Conservation (phyloP, 163 green algal genomes). For the Chlorella variabilis region DNA sequence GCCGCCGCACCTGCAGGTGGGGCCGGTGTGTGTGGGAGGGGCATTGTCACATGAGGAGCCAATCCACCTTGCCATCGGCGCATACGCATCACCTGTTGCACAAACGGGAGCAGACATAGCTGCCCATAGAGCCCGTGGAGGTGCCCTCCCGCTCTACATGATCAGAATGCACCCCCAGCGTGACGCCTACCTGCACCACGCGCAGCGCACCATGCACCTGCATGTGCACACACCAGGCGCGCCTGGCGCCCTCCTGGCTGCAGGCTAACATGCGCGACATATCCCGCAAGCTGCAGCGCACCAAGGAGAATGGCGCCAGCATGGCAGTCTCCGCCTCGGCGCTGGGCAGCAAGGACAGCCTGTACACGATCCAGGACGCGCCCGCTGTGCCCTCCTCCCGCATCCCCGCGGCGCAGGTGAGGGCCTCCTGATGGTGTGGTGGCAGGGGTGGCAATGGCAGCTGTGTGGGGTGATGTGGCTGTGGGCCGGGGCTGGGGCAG, state of each 20-base stretch:
- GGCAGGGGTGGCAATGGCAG: background rate
- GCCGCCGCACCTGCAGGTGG: constrained; percentile 35
- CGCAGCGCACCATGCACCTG: no score
- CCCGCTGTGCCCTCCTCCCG: constrained; percentile 32
- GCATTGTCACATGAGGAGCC: no score
- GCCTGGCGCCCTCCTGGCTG: background rate
- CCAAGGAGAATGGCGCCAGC: constrained; percentile 23
- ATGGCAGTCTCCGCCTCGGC: constrained; percentile 14
- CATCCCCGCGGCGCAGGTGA: constrained; percentile 40
- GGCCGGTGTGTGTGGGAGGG: background rate
- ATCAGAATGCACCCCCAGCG: no score
- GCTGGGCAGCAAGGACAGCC: constrained; percentile 38
- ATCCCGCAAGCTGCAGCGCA: constrained; percentile 36
- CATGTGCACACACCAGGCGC: no score
- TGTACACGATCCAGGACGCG: constrained; percentile 45
- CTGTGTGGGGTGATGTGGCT: no score
- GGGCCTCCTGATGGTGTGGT: background rate
- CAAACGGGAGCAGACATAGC: no score
- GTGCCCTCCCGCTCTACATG: no score
- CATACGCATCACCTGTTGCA: no score
- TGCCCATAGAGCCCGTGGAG: no score
- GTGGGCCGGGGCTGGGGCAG: no score
- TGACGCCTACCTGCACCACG: no score
- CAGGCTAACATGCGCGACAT: constrained; percentile 36
- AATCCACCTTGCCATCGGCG: no score